A percentile compares a stretch with the other conserved stretches of the same genome.
Conservation (phyloP, 148 eudicot species). For the Fagopyrum tataricum region DNA sequence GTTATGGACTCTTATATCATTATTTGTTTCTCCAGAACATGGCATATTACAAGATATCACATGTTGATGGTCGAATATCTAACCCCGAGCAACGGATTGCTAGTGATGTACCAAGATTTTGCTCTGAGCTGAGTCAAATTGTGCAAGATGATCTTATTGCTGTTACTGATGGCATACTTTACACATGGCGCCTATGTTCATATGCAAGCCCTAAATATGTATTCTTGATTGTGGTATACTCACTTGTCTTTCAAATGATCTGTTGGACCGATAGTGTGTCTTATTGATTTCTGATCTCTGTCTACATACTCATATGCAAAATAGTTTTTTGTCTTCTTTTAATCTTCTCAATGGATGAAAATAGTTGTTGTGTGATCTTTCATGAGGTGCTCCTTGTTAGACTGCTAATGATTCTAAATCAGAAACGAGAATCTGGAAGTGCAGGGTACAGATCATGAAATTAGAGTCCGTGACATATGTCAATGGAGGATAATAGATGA, state of each 20-base stretch:
- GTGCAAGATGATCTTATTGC: conserved; percentile 95
- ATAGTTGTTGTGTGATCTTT: not conserved
- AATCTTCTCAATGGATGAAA: not conserved
- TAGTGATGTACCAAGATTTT: conserved; percentile 91
- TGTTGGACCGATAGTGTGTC: not conserved
- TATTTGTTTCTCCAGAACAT: conserved; percentile 56
- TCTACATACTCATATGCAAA: not conserved
- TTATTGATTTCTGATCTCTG: not conserved
- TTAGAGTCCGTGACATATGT: too few relatives aligned
- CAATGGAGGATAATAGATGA: not conserved
- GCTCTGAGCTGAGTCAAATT: conserved; percentile 91
- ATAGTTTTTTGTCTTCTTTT: not conserved
- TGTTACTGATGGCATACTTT: conserved; percentile 83
- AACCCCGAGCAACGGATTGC: conserved; percentile 96
- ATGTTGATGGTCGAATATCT: conserved; percentile 88
- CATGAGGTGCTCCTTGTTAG: not conserved
- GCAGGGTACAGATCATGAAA: too few relatives aligned
- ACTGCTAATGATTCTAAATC: not conserved
- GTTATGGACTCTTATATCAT: not conserved
- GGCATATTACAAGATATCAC: conserved; percentile 93
- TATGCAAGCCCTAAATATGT: conserved; percentile 98
- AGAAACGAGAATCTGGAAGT: not conserved
- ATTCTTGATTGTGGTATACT: conserved; percentile 79
- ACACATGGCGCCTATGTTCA: conserved; percentile 97
- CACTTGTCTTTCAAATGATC: not conserved